Base-by-base conservation (phyloP, 2,329 filamentous ascomycete species). In the Fusarium sp. region DNA sequence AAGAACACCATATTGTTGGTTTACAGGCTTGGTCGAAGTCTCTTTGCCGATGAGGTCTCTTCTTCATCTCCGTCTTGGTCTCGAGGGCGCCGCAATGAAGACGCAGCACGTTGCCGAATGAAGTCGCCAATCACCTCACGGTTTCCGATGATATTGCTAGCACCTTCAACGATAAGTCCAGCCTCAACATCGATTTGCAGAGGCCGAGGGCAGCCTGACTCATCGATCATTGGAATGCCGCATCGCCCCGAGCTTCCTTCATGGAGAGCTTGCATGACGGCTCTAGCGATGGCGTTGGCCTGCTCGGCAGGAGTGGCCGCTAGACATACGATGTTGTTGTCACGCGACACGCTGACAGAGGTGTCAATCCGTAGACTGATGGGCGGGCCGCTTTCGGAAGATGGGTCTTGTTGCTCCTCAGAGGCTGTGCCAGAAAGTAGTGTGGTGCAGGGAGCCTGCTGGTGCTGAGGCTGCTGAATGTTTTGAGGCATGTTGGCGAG, bases 301-400 rank as follows among this genome's bases (percentile, higher is more conserved):
- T 77, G 75, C 5, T 73, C 71, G 6, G 76, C 70, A 2, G 79
- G 75, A 6, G 78, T 75, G 4, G 76, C 69, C 1, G 73, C 66
- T 19, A 84, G 69, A 19, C 79, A 78, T 41, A 85, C 72, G 44
- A 83, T 69, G 70, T 87, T 87, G 71, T 80, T 75, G 71, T 77
- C 76, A 58, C 79, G 80, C 34, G 73, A 72, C 64, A 87, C 75
- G 57, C 67, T 75, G 67, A 85, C 70, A 1, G 80, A 77, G 13
- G 80, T 78, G 64, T 80, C 79, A 73, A 87, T 81, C 13, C 73
- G 75, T 40, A 87, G 71, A 44, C 72, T 75, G 55, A 85, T 78
- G 43, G 80, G 73, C 2, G 77, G 77, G 40, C 72, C 62, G 9
- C 70, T 66, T 32, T 74, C 69, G 7, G 55, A 36, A 1, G 38